Conservation (phyloP, 495 filamentous ascomycete species). For the Choiromyces venosus region DNA sequence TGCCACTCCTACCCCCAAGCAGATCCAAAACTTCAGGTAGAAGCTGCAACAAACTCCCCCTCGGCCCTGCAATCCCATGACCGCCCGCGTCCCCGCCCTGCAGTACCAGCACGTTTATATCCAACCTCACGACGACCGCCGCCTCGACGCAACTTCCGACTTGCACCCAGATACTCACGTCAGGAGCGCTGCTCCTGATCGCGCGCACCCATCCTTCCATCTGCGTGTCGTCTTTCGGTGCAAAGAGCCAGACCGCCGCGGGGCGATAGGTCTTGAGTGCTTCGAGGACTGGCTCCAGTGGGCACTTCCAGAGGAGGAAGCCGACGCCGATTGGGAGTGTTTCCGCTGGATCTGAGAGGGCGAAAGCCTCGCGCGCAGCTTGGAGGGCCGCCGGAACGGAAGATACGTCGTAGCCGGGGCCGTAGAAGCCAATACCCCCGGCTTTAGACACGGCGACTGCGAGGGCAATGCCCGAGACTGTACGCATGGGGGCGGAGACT, state of each 20-base stretch:
- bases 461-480: constrained; percentile 58
- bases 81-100: constrained; percentile 72
- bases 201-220: constrained; percentile 53
- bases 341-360: constrained; percentile 19
- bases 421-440: constrained; percentile 53
- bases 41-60: constrained; percentile 55
- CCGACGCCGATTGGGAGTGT: constrained; percentile 58
- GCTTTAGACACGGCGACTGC: constrained; percentile 58
- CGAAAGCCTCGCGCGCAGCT: constrained; percentile 22
- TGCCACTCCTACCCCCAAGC: constrained; percentile 43
- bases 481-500: constrained; percentile 65
- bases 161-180: constrained; percentile 61
- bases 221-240: constrained; percentile 50
- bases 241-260: constrained; percentile 67
- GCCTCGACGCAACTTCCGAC: constrained; percentile 58
- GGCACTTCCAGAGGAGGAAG: constrained; percentile 55
- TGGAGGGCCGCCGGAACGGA: constrained; percentile 37
- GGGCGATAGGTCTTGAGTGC: constrained; percentile 51
- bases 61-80: constrained; percentile 55
- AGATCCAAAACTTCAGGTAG: constrained; percentile 58
- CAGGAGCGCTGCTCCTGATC: constrained; percentile 43
- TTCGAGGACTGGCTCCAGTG: constrained; percentile 47
- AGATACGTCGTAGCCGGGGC: constrained; percentile 42
- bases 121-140: constrained; percentile 42
- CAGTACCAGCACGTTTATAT: constrained; percentile 63